Evolutionary conservation across 2,329 filamentous ascomycete genomes (phyloP).

Genomic region (Ophiostoma sp.): DNA sequence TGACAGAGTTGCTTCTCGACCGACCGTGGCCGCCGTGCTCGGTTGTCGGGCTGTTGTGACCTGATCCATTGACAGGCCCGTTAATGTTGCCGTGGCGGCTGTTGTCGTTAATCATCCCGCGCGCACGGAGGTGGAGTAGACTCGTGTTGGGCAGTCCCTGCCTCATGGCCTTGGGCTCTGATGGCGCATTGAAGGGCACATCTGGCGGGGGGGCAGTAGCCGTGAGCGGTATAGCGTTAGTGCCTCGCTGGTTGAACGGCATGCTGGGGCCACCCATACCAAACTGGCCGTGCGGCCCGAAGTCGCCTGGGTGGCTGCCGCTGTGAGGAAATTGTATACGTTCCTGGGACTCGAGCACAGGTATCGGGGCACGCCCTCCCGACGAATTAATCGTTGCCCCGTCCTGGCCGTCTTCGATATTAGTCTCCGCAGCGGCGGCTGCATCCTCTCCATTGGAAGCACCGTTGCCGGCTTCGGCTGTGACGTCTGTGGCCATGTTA

Average conservation of each 20-base stretch:
- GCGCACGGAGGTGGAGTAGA: conserved; percentile 57
- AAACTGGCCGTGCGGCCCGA: background rate
- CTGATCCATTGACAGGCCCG: conserved; percentile 13
- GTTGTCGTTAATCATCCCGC: conserved; percentile 32
- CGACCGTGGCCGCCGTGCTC: conserved; percentile 33
- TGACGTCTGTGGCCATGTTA: conserved; percentile 5
- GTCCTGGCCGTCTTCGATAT: conserved; percentile 6
- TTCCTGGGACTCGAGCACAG: conserved; percentile 7
- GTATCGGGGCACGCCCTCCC: background rate
- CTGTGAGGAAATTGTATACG: background rate
- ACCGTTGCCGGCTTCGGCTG: background rate
- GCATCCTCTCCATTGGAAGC: background rate
- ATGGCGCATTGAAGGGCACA: conserved; percentile 69
- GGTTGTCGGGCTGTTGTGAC: conserved; percentile 22
- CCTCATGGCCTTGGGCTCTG: conserved; percentile 90
- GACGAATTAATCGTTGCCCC: background rate
- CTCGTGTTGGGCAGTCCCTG: conserved; percentile 81
- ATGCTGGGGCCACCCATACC: background rate
- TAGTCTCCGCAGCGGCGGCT: background rate
- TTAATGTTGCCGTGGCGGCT: conserved; percentile 21
- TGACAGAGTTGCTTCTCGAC: conserved; percentile 47
- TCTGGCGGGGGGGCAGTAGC: conserved; percentile 26
- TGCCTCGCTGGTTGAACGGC: conserved; percentile 13
- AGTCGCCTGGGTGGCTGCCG: background rate
- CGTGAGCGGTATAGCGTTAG: conserved; percentile 7